Evolutionary conservation across 2,329 filamentous ascomycete genomes (phyloP).

Genomic region (Huntiella savannae): DNA sequence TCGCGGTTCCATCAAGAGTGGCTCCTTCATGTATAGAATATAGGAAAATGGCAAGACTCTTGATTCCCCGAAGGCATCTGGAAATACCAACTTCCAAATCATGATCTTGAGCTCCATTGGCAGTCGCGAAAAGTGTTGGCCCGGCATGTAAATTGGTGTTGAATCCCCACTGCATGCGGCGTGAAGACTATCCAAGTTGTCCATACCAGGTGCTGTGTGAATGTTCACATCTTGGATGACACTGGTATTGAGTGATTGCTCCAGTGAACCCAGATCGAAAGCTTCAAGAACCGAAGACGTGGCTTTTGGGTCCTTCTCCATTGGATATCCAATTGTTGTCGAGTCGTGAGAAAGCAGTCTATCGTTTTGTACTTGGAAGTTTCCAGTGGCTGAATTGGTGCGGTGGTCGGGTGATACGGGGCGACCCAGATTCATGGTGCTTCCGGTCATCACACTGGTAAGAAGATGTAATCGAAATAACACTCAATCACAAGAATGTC

Average conservation of each 20-base stretch:
- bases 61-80: neutral
- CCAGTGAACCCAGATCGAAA: neutral
- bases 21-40: neutral
- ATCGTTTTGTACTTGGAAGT: too few relatives aligned
- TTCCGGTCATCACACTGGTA: too few relatives aligned
- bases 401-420: too few relatives aligned
- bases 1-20: neutral
- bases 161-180: constrained; percentile 3
- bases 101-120: constrained; percentile 2
- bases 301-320: too few relatives aligned
- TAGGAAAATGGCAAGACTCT: constrained; percentile 1
- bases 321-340: too few relatives aligned
- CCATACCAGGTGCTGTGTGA: neutral
- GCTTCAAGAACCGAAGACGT: neutral
- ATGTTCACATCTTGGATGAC: neutral
- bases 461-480: too few relatives aligned
- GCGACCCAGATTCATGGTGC: too few relatives aligned
- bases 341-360: too few relatives aligned
- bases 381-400: too few relatives aligned
- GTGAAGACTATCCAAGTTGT: neutral
- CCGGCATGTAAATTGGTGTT: neutral
- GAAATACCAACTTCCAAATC: constrained; percentile 9
- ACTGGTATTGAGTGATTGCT: neutral
- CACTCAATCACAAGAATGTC: too few relatives aligned
- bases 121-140: constrained; percentile 1